phyloP scores from a whole-genome alignment of 192 early-diverging fungal species.

The Coemansia guatemalensis region DNA sequence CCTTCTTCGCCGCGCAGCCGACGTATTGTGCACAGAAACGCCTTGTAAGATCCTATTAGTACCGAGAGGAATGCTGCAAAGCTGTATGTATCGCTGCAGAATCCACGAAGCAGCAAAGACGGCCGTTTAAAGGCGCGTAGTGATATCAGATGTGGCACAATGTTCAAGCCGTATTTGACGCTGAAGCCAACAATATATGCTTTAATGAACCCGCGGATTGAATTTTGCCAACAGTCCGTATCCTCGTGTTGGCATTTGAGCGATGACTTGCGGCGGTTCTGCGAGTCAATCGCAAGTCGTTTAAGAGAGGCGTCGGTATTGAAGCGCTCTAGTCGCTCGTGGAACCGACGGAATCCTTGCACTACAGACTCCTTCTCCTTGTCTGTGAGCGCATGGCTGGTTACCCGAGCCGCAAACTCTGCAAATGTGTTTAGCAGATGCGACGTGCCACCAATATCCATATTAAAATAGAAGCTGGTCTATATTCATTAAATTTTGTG shows the following conservation, averaged over 20 bases:
- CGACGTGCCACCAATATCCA: constrained; percentile 20
- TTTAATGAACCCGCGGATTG: constrained; percentile 63
- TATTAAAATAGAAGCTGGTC: neutral
- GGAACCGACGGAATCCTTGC: constrained; percentile 59
- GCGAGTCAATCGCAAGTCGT: constrained; percentile 40
- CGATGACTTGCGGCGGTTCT: constrained; percentile 10
- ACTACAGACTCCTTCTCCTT: constrained; percentile 65
- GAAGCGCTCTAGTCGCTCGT: constrained; percentile 65
- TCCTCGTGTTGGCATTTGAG: constrained; percentile 60
- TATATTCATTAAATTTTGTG: too few species aligned
- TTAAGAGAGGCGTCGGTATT: constrained; percentile 52
- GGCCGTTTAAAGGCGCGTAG: constrained; percentile 54
- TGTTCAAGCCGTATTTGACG: constrained; percentile 60
- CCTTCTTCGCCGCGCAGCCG: constrained; percentile 38
- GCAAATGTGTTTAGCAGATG: constrained; percentile 58
- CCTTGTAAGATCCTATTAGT: constrained; percentile 65
- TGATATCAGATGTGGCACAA: constrained; percentile 56
- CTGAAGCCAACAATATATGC: constrained; percentile 61
- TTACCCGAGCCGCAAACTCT: constrained; percentile 60
- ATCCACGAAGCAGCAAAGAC: constrained; percentile 26
- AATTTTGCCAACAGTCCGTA: constrained; percentile 65
- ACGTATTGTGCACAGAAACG: constrained; percentile 61
- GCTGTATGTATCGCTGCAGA: constrained; percentile 58
- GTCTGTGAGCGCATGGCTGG: constrained; percentile 64
- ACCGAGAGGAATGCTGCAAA: constrained; percentile 69